phyloP scores from a whole-genome alignment of 345 rosid species.

The Erysimum cheiranthoides region DNA sequence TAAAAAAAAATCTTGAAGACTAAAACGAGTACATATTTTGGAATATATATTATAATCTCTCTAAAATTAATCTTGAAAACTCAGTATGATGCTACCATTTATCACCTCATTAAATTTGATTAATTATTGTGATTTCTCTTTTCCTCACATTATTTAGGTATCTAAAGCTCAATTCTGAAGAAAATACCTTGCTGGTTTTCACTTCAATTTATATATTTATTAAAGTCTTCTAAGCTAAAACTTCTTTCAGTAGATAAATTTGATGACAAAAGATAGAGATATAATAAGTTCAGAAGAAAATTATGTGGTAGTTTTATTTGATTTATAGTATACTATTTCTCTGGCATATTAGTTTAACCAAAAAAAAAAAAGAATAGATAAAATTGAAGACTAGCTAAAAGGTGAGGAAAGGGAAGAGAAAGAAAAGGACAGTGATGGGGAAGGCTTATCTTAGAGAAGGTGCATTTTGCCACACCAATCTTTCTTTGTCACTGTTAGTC shows the following conservation, averaged over 20 bases:
- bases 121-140: background rate
- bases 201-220: background rate
- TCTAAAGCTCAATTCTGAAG: background rate
- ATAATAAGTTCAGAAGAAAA: background rate
- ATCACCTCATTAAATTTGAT: constrained; percentile 9
- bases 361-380: background rate
- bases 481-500: constrained; percentile 52
- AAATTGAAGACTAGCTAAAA: constrained; percentile 41
- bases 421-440: constrained; percentile 43
- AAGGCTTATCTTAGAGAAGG: constrained; percentile 51
- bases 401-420: constrained; percentile 45
- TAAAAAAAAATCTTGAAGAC: constrained; percentile 2
- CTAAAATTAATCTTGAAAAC: background rate
- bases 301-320: background rate
- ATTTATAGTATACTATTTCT: background rate
- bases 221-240: background rate
- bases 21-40: background rate
- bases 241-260: background rate
- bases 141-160: background rate
- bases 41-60: background rate
- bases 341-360: background rate
- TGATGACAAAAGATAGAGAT: background rate
- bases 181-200: background rate
- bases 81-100: background rate
- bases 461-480: constrained; percentile 45